A percentile compares a stretch with the other conserved stretches of the same genome.
Evolutionary conservation across 1,284 basidiomycete genomes (phyloP).

Genomic region (Ustilago xerochloae): DNA sequence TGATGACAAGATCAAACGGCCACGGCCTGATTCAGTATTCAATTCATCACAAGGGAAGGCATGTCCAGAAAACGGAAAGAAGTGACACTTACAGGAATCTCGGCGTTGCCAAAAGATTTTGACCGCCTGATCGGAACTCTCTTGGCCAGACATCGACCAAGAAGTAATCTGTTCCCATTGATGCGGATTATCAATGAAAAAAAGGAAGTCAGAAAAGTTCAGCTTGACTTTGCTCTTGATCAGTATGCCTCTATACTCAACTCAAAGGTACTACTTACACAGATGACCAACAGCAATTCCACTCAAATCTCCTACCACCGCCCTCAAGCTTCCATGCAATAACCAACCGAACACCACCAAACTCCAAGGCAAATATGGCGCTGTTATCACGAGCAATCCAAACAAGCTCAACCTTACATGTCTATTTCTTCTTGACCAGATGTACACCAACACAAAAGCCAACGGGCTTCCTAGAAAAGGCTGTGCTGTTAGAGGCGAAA

Average conservation of each 20-base stretch:
- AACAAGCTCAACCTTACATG: conserved; percentile 94
- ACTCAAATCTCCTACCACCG: conserved; percentile 83
- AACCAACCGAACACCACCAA: conserved; percentile 89
- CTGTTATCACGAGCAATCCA: conserved; percentile 91
- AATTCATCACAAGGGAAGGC: not conserved
- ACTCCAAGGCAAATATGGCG: conserved; percentile 91
- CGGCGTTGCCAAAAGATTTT: conserved; percentile 82
- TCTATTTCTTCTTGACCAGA: conserved; percentile 94
- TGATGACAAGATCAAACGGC: not conserved
- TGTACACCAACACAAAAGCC: conserved; percentile 82
- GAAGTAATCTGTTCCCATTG: conserved; percentile 77
- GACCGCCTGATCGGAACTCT: conserved; percentile 84
- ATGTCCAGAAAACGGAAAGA: not conserved
- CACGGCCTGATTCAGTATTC: not conserved
- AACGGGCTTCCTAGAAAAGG: conserved; percentile 51
- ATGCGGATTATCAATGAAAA: too few relatives aligned
- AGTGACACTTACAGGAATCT: conserved; percentile 76
- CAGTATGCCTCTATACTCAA: not conserved
- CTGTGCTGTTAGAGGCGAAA: conserved; percentile 68
- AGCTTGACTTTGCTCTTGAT: too few relatives aligned
- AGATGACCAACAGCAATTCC: conserved; percentile 60
- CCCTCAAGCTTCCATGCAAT: conserved; percentile 84
- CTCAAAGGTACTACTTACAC: conserved; percentile 42
- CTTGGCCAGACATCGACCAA: conserved; percentile 92
- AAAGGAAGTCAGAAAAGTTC: not conserved